phyloP scores from a whole-genome alignment of 2,329 filamentous ascomycete species.

The Geosmithia morbida region DNA sequence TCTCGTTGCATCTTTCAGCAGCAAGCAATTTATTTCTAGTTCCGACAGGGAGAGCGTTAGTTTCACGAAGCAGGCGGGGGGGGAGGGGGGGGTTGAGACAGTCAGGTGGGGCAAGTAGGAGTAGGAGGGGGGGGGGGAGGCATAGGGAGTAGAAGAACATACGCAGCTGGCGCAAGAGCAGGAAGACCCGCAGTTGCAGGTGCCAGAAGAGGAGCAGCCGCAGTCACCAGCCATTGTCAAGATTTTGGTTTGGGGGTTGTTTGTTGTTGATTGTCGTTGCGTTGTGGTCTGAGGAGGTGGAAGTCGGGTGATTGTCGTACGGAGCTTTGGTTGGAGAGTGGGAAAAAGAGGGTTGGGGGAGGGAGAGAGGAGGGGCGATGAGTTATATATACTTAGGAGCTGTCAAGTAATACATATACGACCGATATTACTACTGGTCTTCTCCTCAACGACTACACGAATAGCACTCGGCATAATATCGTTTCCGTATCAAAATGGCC shows the following conservation, averaged over 20 bases:
- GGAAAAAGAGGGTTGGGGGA: conserved; percentile 1
- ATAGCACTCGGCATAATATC: too few relatives aligned
- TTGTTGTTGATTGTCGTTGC: conserved; percentile 3
- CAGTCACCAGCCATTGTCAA: conserved; percentile 24
- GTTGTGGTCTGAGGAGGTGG: too few relatives aligned
- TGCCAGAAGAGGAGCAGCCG: conserved; percentile 24
- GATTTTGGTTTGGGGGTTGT: conserved; percentile 1
- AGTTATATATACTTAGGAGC: not conserved
- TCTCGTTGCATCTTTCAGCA: too few relatives aligned
- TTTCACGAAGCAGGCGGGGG: too few relatives aligned
- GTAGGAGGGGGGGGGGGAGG: not conserved
- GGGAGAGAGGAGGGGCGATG: not conserved
- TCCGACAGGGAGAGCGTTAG: too few relatives aligned
- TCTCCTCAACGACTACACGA: too few relatives aligned
- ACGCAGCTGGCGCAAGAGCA: conserved; percentile 29
- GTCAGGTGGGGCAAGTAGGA: not conserved
- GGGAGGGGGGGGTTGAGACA: not conserved
- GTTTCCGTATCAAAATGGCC: too few relatives aligned
- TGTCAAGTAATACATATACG: too few relatives aligned
- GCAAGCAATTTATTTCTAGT: too few relatives aligned
- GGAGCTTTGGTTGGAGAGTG: conserved; percentile 1
- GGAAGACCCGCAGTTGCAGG: conserved; percentile 24
- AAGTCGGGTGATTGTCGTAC: conserved; percentile 2
- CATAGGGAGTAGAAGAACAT: conserved; percentile 4
- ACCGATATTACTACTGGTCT: not conserved